Percentiles rank a stretch among this genome's conserved stretches.
Evolutionary conservation across 148 eudicot genomes (phyloP).

Genomic region (Nepenthes gracilis): DNA sequence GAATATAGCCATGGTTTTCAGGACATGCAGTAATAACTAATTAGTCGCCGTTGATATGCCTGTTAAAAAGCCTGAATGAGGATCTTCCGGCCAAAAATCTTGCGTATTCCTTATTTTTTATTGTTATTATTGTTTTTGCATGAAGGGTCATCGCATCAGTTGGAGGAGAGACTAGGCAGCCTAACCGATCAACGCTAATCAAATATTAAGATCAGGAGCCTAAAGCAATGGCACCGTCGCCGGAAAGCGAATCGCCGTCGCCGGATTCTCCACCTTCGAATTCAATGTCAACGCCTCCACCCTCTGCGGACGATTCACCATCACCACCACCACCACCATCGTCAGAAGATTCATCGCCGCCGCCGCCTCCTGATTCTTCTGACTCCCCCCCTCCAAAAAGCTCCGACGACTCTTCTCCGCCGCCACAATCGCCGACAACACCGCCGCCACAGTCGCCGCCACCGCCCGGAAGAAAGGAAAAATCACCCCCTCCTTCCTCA

Average conservation of each 20-base stretch:
- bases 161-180: conserved; percentile 42
- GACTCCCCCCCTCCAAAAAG: background rate
- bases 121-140: background rate
- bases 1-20: background rate
- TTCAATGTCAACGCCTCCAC: conserved; percentile 7
- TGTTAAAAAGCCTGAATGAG: background rate
- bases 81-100: background rate
- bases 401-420: background rate
- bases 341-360: conserved; percentile 2
- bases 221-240: conserved; percentile 2
- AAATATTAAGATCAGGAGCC: background rate
- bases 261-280: conserved; percentile 3
- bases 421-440: background rate
- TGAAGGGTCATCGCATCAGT: conserved; percentile 20
- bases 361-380: background rate
- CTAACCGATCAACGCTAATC: background rate
- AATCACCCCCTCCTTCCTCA: conserved; percentile 4
- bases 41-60: background rate
- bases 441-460: background rate
- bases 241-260: conserved; percentile 7
- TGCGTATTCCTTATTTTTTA: background rate
- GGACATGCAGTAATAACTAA: background rate
- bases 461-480: background rate
- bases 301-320: conserved; percentile 9
- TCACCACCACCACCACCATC: conserved; percentile 20